phyloP scores from a whole-genome alignment of 2,329 filamentous ascomycete genomes.

The Penicillium sp. region DNA sequence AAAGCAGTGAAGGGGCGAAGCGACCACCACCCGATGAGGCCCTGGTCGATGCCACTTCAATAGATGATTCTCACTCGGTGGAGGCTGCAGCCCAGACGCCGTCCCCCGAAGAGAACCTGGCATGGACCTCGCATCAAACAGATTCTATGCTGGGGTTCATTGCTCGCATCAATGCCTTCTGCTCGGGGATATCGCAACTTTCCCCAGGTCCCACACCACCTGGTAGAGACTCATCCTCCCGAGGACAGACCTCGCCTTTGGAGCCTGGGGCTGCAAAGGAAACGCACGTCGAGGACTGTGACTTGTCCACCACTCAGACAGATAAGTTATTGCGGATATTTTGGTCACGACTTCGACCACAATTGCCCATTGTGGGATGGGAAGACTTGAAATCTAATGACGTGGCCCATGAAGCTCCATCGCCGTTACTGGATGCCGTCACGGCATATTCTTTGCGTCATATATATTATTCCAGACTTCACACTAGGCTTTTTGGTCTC shows the following conservation, averaged over 20 bases:
- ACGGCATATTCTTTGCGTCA: conserved; percentile 25
- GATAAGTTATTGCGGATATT: conserved; percentile 13
- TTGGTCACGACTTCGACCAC: conserved; percentile 17
- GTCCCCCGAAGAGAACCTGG: conserved; percentile 1
- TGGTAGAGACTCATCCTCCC: not conserved
- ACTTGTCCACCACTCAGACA: conserved; percentile 4
- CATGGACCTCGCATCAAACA: conserved; percentile 6
- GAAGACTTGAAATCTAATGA: conserved; percentile 7
- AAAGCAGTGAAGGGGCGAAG: not conserved
- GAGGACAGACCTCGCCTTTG: not conserved
- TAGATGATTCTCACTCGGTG: not conserved
- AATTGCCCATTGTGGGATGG: conserved; percentile 12
- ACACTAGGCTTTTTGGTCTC: conserved; percentile 22
- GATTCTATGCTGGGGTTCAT: conserved; percentile 22
- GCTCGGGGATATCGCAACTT: conserved; percentile 14
- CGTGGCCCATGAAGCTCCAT: not conserved
- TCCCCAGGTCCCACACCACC: conserved; percentile 3
- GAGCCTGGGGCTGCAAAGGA: not conserved
- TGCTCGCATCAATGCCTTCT: conserved; percentile 21
- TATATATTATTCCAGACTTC: conserved; percentile 19
- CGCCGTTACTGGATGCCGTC: conserved; percentile 20
- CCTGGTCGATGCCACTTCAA: not conserved
- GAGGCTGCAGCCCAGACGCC: not conserved
- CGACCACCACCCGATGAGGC: no score
- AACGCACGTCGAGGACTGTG: not conserved